Conservation (phyloP, 2,329 filamentous ascomycete genomes). For the Alternaria arborescens region DNA sequence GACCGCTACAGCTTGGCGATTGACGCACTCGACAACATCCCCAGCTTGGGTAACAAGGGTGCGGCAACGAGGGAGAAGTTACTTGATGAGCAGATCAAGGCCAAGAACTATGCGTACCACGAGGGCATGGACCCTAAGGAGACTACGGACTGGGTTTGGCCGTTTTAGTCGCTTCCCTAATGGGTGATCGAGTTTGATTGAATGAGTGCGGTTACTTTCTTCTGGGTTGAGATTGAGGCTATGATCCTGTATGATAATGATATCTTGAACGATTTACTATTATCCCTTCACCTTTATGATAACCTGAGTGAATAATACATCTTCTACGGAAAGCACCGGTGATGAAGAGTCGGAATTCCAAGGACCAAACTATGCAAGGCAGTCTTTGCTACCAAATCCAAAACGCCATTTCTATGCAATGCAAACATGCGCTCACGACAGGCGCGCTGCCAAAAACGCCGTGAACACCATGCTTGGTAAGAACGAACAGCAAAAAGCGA, state of each 20-base stretch:
- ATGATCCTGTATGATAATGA: background rate
- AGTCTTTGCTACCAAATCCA: background rate
- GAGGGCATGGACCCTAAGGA: slow-evolving; percentile 76
- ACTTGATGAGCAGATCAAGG: slow-evolving; percentile 69
- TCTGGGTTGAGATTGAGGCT: background rate
- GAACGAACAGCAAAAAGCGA: background rate
- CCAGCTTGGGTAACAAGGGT: slow-evolving; percentile 68
- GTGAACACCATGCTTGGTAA: slow-evolving; percentile 32
- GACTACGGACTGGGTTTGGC: slow-evolving; percentile 73
- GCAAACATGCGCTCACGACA: background rate
- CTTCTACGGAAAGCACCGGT: background rate
- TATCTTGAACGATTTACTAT: background rate
- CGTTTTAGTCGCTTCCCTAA: slow-evolving; percentile 45
- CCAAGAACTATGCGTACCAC: slow-evolving; percentile 68
- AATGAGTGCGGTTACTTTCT: background rate
- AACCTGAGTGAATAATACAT: background rate
- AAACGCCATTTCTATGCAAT: slow-evolving; percentile 12
- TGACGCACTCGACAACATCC: slow-evolving; percentile 75
- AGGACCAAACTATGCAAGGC: background rate
- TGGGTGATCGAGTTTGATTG: background rate
- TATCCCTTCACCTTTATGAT: background rate
- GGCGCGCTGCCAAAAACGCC: slow-evolving; percentile 7
- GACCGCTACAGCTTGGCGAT: slow-evolving; percentile 81
- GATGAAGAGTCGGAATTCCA: background rate
- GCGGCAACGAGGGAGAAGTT: slow-evolving; percentile 69